phyloP scores from a whole-genome alignment of 371 early-diverging fungal species.

The Mycotypha africana region DNA sequence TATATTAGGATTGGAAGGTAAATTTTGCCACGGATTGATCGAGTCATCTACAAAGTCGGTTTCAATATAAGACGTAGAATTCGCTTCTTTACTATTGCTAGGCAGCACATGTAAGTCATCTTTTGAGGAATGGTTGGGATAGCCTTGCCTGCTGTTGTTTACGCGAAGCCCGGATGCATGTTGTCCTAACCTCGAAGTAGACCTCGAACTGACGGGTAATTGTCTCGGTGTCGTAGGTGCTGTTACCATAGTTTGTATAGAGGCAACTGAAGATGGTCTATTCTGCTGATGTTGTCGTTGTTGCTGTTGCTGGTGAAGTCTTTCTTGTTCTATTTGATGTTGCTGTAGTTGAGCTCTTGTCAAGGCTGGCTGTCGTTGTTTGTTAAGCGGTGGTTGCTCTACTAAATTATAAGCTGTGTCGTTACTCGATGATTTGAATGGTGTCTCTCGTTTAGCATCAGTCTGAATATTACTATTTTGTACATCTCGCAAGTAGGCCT shows the following conservation, averaged over 20 bases:
- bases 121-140: background rate
- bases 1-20: slow-evolving; percentile 2
- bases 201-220: slow-evolving; percentile 1
- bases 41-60: slow-evolving; percentile 6
- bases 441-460: background rate
- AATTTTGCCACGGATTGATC: slow-evolving; percentile 13
- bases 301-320: background rate
- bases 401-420: slow-evolving; percentile 8
- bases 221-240: slow-evolving; percentile 14
- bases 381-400: background rate
- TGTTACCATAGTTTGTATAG: slow-evolving; percentile 19
- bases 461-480: slow-evolving; percentile 8
- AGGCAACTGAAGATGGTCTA: slow-evolving; percentile 17
- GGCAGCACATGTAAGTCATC: no score
- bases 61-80: no score
- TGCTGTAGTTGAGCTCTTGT: no score
- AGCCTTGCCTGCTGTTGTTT: background rate
- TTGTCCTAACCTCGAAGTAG: no score
- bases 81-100: background rate
- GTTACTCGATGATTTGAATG: background rate
- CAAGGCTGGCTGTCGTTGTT: no score
- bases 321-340: background rate
- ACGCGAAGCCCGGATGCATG: no score
- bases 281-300: slow-evolving; percentile 1
- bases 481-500: slow-evolving; percentile 18